Evolutionary conservation across 768 basidiomycete species (phyloP), one percentile per base, ranked within the genome.

Genomic region (Tremella mesenterica): DNA sequence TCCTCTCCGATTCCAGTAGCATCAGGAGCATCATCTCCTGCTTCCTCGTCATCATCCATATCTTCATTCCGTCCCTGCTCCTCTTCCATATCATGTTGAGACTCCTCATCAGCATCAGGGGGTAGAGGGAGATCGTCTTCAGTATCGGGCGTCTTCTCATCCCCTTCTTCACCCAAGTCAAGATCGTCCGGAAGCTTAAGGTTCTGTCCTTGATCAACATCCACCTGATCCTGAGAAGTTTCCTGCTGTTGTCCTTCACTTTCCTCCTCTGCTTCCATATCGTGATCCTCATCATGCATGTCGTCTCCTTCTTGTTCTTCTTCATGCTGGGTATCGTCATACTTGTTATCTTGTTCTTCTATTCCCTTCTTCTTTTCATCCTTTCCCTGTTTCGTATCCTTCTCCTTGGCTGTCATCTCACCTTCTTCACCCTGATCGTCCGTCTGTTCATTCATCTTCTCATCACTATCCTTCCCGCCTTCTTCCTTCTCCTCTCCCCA

Each of bases 361-460:
- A 69, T 51, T 14, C 63, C 57, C 58, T 72, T 60, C 16, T 67
- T 58, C 47, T 70, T 67, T 48, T 65, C 73, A 38, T 73, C 61
- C 55, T 77, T 73, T 36, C 78, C 62, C 23, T 73, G 63, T 39
- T 69, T 62, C 30, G 74, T 64, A 34, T 81, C 76, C 29, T 79
- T 78, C 60, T 92, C 85, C 73, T 91, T 92, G 3, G 86, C 88
- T 1, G 81, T 81, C 60, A 89, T 77, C 57, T 93, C 88, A 75
- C 75, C 31, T 83, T 81, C 51, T 43, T 73, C 57, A 54, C 70
- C 56, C 31, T 67, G 47, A 3, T 77, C 80, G 57, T 86, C 83
- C 57, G 85, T 75, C 51, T 82, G 75, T 23, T 41, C 38, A 21
- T 79, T 75, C 67, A 43, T 81, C 79, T 41, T 83, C 78, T 25